Conservation (phyloP, 1,284 basidiomycete species). For the Porogramme epimiltina region DNA sequence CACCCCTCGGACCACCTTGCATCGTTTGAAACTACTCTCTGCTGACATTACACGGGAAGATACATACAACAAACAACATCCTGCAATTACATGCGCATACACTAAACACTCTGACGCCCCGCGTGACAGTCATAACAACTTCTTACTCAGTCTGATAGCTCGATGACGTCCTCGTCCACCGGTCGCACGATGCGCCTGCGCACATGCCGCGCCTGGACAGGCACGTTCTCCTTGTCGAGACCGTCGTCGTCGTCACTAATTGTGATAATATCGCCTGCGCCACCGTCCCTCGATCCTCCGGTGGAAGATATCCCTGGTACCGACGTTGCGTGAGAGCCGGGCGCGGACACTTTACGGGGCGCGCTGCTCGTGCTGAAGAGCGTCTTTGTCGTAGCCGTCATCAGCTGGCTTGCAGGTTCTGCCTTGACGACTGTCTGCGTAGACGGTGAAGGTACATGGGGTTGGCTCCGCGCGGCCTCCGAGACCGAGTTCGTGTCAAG, state of each 20-base stretch:
- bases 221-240: slow-evolving; percentile 66
- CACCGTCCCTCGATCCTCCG: not conserved
- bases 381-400: not conserved
- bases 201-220: slow-evolving; percentile 54
- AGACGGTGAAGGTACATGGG: not conserved
- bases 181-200: slow-evolving; percentile 37
- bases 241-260: slow-evolving; percentile 49
- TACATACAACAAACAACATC: slow-evolving; percentile 7
- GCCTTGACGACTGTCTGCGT: slow-evolving; percentile 5
- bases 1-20: not conserved
- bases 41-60: not conserved
- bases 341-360: slow-evolving; percentile 3
- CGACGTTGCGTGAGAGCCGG: slow-evolving; percentile 6
- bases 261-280: slow-evolving; percentile 28
- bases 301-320: slow-evolving; percentile 6
- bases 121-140: not conserved
- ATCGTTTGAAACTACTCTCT: not conserved
- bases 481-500: not conserved
- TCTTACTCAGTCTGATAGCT: slow-evolving; percentile 22
- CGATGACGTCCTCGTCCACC: slow-evolving; percentile 22
- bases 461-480: no score
- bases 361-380: slow-evolving; percentile 1
- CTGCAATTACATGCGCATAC: slow-evolving; percentile 8
- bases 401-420: slow-evolving; percentile 7
- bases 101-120: not conserved